Conservation (phyloP, 306 rosid species). For the Corylus americana region DNA sequence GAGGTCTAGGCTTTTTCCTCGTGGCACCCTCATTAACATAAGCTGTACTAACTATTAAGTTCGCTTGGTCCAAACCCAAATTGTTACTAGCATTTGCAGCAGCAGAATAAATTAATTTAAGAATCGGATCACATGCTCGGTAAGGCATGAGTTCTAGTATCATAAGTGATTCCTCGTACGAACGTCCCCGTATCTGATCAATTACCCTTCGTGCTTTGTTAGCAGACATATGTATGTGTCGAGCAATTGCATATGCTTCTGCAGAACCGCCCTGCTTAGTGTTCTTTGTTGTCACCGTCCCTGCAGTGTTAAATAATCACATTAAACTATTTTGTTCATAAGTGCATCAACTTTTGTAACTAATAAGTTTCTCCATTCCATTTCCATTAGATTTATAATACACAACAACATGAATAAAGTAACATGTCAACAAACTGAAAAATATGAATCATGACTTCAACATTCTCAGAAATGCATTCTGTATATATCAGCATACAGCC, state of each 20-base stretch:
- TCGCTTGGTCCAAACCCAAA: slow-evolving; percentile 49
- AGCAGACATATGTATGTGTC: slow-evolving; percentile 47
- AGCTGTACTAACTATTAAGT: slow-evolving; percentile 47
- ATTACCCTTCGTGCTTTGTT: slow-evolving; percentile 49
- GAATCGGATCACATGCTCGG: slow-evolving; percentile 44
- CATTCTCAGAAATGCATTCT: slow-evolving; percentile 4
- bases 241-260: slow-evolving; percentile 46
- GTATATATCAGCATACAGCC: neutral
- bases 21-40: slow-evolving; percentile 52
- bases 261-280: slow-evolving; percentile 22
- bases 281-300: slow-evolving; percentile 24
- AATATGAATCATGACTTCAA: slow-evolving; percentile 11
- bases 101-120: slow-evolving; percentile 50
- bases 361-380: slow-evolving; percentile 1
- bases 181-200: slow-evolving; percentile 43
- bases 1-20: slow-evolving; percentile 40
- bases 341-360: neutral
- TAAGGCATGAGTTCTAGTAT: slow-evolving; percentile 52
- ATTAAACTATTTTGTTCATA: neutral
- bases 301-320: slow-evolving; percentile 36
- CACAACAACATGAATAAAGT: neutral
- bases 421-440: slow-evolving; percentile 1
- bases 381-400: slow-evolving; percentile 10
- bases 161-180: slow-evolving; percentile 43
- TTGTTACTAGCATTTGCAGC: slow-evolving; percentile 54